These are phyloP conservation scores for Saturnispora dispora DNA, from an alignment of 805 yeast genomes.

Conservation along the genomic window DNA sequence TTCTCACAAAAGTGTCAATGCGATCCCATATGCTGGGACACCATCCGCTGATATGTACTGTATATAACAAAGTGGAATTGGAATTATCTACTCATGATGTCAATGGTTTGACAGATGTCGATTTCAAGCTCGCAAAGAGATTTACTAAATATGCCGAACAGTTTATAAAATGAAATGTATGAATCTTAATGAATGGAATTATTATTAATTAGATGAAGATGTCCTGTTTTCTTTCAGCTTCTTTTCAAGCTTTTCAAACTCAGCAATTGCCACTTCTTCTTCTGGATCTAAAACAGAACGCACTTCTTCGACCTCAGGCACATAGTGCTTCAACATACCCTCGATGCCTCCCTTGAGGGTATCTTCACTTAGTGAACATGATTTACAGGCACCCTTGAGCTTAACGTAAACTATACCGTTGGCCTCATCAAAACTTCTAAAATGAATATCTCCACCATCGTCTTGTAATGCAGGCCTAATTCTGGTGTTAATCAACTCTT, in stretches of 20 bases:
- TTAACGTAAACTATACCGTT: conserved; percentile 50
- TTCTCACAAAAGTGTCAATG: conserved; percentile 48
- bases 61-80: conserved; percentile 49
- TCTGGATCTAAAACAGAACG: conserved; percentile 32
- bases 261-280: conserved; percentile 57
- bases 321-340: conserved; percentile 59
- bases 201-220: background rate
- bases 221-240: conserved; percentile 31
- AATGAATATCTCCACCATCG: conserved; percentile 69
- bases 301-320: conserved; percentile 57
- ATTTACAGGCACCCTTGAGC: conserved; percentile 62
- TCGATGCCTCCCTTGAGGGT: conserved; percentile 64
- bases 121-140: conserved; percentile 46
- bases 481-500: conserved; percentile 59
- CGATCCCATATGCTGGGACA: conserved; percentile 52
- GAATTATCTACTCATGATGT: conserved; percentile 60
- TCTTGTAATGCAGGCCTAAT: conserved; percentile 69
- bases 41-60: conserved; percentile 61
- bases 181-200: background rate
- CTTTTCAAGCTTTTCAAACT: conserved; percentile 72
- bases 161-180: background rate
- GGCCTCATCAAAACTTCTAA: conserved; percentile 47
- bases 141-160: conserved; percentile 31
- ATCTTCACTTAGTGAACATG: conserved; percentile 59
- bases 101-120: conserved; percentile 43